phyloP scores from a whole-genome alignment of 2,329 filamentous ascomycete species.

The Ophiostoma australiae region DNA sequence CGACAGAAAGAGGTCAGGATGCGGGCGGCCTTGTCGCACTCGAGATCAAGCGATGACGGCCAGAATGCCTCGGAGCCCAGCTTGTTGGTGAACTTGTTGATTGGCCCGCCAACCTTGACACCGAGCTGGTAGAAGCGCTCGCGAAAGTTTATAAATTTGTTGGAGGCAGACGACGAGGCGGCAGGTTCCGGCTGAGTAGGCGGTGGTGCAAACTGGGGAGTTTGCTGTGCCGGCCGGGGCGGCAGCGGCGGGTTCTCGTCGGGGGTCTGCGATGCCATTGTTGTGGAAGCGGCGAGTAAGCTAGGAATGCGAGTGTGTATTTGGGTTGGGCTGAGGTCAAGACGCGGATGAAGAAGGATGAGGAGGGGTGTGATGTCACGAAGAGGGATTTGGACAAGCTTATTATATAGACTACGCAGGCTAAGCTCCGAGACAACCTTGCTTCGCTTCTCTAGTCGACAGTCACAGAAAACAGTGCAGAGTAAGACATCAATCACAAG shows the following conservation, averaged over 20 bases:
- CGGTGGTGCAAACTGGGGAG: constrained; percentile 13
- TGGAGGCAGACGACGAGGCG: neutral
- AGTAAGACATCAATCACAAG: neutral
- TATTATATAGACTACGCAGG: neutral
- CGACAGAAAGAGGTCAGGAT: constrained; percentile 71
- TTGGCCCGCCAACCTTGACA: constrained; percentile 49
- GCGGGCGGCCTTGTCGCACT: constrained; percentile 70
- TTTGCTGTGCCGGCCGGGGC: constrained; percentile 8
- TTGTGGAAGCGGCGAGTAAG: neutral
- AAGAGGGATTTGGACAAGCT: neutral
- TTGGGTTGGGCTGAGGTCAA: neutral
- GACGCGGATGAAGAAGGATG: neutral
- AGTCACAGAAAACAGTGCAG: too few species aligned
- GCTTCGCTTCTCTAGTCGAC: too few species aligned
- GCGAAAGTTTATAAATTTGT: constrained; percentile 19
- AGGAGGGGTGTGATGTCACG: neutral
- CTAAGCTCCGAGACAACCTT: too few species aligned
- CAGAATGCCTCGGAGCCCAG: constrained; percentile 67
- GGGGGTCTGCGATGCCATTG: neutral
- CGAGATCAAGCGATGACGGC: constrained; percentile 69
- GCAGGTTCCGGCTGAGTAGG: neutral
- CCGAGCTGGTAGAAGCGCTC: constrained; percentile 31
- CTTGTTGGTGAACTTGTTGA: constrained; percentile 66
- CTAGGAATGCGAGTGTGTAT: neutral
- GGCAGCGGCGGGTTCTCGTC: constrained; percentile 14